Percentiles rank a stretch among this genome's conserved stretches.
Conservation (phyloP, 75 land plant species). For the Larix kaempferi region DNA sequence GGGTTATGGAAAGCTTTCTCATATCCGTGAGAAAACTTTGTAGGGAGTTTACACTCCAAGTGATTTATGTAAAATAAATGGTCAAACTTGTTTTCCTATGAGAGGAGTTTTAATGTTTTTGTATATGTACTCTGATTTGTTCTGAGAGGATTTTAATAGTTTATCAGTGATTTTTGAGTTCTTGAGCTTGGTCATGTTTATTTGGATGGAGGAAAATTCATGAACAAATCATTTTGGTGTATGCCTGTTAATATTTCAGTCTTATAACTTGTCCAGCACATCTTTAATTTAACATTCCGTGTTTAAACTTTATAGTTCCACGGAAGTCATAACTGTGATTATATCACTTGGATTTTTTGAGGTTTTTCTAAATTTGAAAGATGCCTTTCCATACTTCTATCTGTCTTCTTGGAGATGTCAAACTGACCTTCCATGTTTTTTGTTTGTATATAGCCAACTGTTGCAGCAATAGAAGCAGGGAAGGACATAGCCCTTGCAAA, state of each 20-base stretch:
- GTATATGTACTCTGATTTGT: neutral
- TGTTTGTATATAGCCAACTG: slow-evolving; percentile 76
- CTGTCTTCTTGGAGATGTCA: slow-evolving; percentile 1
- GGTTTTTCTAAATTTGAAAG: neutral
- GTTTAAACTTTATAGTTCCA: neutral
- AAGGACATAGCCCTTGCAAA: slow-evolving; percentile 96
- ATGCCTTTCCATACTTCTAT: neutral
- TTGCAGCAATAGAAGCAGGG: slow-evolving; percentile 98
- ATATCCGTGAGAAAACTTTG: too few relatives aligned
- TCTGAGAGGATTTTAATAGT: too few relatives aligned
- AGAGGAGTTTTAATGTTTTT: neutral
- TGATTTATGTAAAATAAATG: neutral
- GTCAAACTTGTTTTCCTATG: neutral
- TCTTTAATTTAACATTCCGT: neutral
- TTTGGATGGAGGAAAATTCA: neutral
- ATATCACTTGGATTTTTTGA: neutral
- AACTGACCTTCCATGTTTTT: neutral
- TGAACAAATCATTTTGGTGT: too few relatives aligned
- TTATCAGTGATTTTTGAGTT: neutral
- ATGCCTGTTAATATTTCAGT: neutral
- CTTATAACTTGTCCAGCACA: neutral
- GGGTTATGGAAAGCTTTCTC: neutral
- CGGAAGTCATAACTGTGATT: neutral
- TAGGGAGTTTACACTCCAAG: neutral
- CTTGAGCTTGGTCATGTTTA: neutral